phyloP scores from a whole-genome alignment of 1,284 basidiomycete species.

The Apiotrichum montevideense region DNA sequence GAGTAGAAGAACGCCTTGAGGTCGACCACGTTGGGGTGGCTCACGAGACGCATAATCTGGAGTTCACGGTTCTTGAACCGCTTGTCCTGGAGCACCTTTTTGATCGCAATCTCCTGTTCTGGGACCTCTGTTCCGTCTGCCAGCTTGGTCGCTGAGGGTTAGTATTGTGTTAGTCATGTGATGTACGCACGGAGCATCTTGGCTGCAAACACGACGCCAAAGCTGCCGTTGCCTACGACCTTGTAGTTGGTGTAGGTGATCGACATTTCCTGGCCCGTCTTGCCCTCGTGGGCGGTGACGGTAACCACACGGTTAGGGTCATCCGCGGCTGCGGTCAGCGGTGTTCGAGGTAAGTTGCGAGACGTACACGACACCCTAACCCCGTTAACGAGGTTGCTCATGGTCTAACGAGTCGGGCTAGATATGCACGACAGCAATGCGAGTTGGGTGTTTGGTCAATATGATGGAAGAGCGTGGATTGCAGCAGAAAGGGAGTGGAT shows the following conservation, averaged over 20 bases:
- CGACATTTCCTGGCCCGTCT: constrained; percentile 78
- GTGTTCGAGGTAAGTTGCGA: constrained; percentile 1
- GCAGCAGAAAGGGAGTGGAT: background rate
- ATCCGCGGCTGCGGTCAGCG: constrained; percentile 51
- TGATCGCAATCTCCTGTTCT: constrained; percentile 92
- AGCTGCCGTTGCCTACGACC: constrained; percentile 96
- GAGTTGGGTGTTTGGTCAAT: too few species aligned
- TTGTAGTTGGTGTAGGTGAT: constrained; percentile 96
- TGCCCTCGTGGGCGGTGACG: constrained; percentile 91
- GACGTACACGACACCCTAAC: constrained; percentile 78
- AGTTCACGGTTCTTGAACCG: constrained; percentile 99
- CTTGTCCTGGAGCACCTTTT: constrained; percentile 99
- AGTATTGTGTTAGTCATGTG: background rate
- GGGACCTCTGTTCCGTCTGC: constrained; percentile 52
- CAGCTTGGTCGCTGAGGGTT: constrained; percentile 28
- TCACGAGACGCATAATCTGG: constrained; percentile 98
- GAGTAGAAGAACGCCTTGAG: constrained; percentile 98
- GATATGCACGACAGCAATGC: background rate
- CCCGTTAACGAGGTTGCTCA: constrained; percentile 61
- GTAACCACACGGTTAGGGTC: constrained; percentile 93
- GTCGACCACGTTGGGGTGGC: constrained; percentile 96
- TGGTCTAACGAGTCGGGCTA: constrained; percentile 1
- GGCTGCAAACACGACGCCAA: constrained; percentile 90
- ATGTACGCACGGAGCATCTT: constrained; percentile 49
- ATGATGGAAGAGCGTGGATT: background rate